Evolutionary conservation across 2,329 filamentous ascomycete genomes (phyloP), one percentile per base, ranked within the genome.

Genomic region (Mariannaea sp.): DNA sequence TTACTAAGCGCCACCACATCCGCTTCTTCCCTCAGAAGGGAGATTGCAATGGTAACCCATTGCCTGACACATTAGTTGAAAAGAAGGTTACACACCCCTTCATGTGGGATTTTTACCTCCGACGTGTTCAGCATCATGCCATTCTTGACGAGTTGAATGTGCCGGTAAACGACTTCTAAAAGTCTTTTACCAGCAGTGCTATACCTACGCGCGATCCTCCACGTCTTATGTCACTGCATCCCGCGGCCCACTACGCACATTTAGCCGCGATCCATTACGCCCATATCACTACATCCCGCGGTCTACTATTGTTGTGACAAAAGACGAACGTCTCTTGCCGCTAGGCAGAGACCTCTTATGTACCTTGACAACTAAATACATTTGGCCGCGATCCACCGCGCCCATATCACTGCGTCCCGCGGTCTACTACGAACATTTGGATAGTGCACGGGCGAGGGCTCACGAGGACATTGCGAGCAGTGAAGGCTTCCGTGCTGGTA

Each of bases 171-270:
- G 80, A 87, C 2, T 77, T 99, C 0, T 89, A 96, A 66, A 87
- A 50, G 88, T 97, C 82, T 87, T 97, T 17, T 97, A 97, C 65
- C 88, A 96, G 61, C 92, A 97, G 58, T 96, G 88, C 38, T 99
- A 96, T 72, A 91, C 96, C 50, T 99, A 96, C 67, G 87, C 88
- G 49, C 85, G 94, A 13, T 94, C 92, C 0, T 97, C 92, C 0
- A 97, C 93, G 0, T n/a, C 91, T 94, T 0, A 92, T 99, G 0
- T 97, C 92, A 0, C 73, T 94, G 0, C 89, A 86, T 60, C 94
- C 94, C 0, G 92, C 94, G 0, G 88, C 97, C 0, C 99, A 99
- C 80, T 99, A 99, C 64, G 92, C 95, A 0, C 94, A 99, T 72
- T 74, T 99, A 58, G 92, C 92, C n/a, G n/a, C n/a, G n/a, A n/a